Evolutionary conservation across 768 basidiomycete species (phyloP).

Genomic region (Russula emetica): DNA sequence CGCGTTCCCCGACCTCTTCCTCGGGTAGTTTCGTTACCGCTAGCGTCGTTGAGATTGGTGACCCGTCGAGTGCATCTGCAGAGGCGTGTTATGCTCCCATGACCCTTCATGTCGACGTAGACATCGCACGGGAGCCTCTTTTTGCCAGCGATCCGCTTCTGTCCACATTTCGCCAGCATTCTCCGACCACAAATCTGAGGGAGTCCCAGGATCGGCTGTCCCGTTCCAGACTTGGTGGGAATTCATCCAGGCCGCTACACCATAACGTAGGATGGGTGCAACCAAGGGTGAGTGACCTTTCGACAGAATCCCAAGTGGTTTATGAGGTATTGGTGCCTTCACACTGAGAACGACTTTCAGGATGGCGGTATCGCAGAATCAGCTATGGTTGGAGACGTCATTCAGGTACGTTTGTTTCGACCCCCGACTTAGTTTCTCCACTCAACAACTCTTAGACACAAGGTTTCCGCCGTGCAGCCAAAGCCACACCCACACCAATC

Average conservation of each 20-base stretch:
- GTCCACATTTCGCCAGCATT: neutral
- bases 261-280: neutral
- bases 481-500: constrained; percentile 20
- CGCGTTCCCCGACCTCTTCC: constrained; percentile 1
- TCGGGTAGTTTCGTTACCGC: constrained; percentile 9
- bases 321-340: neutral
- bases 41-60: constrained; percentile 21
- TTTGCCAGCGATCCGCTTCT: constrained; percentile 13
- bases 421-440: neutral
- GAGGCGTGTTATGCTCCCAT: neutral
- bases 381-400: neutral
- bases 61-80: constrained; percentile 1
- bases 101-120: constrained; percentile 17
- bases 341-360: constrained; percentile 12
- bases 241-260: neutral
- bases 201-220: neutral
- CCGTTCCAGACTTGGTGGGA: neutral
- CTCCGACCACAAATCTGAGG: neutral
- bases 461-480: constrained; percentile 8
- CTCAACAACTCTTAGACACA: neutral
- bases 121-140: constrained; percentile 17
- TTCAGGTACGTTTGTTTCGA: constrained; percentile 1
- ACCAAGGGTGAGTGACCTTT: neutral
- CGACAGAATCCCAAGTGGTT: neutral
- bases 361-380: neutral